A percentile compares a stretch with the other conserved stretches of the same genome.
Conservation (phyloP, 2,329 filamentous ascomycete species). For the Clonostachys rosea region DNA sequence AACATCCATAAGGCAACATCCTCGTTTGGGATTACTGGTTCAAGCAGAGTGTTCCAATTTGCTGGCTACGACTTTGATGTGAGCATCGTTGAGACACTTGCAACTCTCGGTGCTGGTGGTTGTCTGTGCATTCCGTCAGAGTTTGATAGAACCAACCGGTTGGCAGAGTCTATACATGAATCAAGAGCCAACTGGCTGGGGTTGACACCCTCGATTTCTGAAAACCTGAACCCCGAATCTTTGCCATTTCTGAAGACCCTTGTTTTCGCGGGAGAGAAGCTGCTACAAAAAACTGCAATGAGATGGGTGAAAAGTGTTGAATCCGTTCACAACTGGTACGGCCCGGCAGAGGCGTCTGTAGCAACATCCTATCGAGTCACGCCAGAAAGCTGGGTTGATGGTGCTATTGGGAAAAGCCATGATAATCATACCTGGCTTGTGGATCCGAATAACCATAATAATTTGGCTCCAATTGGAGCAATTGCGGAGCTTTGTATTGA, state of each 20-base stretch:
- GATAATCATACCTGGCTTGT: too few relatives aligned
- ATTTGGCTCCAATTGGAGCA: too few relatives aligned
- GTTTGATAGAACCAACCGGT: constrained; percentile 6
- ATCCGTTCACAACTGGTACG: not conserved
- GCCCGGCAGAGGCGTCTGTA: not conserved
- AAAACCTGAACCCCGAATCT: constrained; percentile 6
- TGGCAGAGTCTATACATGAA: constrained; percentile 2
- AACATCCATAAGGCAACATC: not conserved
- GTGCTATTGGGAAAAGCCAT: too few relatives aligned
- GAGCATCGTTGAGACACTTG: constrained; percentile 22
- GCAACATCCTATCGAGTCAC: too few relatives aligned
- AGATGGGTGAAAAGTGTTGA: too few relatives aligned
- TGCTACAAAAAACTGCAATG: not conserved
- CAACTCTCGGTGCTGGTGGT: constrained; percentile 9
- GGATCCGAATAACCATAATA: too few relatives aligned
- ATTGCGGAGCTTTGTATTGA: too few relatives aligned
- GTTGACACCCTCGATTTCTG: constrained; percentile 8
- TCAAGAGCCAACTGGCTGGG: constrained; percentile 12
- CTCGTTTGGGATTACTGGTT: constrained; percentile 6
- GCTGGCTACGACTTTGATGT: constrained; percentile 36
- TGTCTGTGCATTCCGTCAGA: constrained; percentile 12
- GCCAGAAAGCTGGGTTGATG: too few relatives aligned
- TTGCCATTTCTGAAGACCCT: not conserved
- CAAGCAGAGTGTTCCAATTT: constrained; percentile 19
- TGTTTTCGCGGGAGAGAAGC: not conserved